Base-by-base conservation (phyloP, 2,329 filamentous ascomycete species). In the Lasiodiplodia citricola region DNA sequence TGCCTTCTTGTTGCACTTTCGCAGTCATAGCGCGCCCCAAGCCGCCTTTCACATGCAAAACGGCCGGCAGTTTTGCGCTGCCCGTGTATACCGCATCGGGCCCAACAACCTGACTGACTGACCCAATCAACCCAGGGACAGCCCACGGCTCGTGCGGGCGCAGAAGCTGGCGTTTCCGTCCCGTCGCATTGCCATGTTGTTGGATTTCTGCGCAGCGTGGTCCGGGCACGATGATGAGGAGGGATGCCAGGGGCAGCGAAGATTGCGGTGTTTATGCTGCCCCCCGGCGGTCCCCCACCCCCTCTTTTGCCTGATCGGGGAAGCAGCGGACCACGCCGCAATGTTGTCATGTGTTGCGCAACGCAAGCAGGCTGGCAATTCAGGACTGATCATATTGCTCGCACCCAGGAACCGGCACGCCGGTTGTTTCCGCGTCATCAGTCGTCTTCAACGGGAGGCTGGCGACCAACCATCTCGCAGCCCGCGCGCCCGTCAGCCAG, bases 261-360 rank as follows among this genome's bases (percentile, higher is more conserved):
- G n/a, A 38, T 37, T 47, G 60, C 44, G 60, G 25, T 31, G 25
- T 31, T 52, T 37, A 52, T 63, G 60, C 60, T 62, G 57, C 60
- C 60, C 60, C 60, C 44, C 37, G 18, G 44, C 28, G 6, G 44
- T 31, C 60, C 44, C 58, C 60, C 60, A 63, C 60, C 60, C 44
- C 60, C 60, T 63, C 60, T 63, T 51, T 63, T 63, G 21, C 60
- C 60, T 10, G 47, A 63, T 63, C 47, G 47, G 60, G 58, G 60
- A 63, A 63, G 38, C 44, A 63, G 16, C 60, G 51, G 60, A 47
- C 60, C 60, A 52, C 60, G 58, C 58, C 58, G 58, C 58, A 63
- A 38, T 63, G 60, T 23, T 63, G 60, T 63, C 60, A 63, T 63
- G 60, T 63, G 60, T 63, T 63, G 60, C 60, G 60, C 60, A 63